Evolutionary conservation across 192 early-diverging fungal genomes (phyloP).

Genomic region (Coemansia sp.): DNA sequence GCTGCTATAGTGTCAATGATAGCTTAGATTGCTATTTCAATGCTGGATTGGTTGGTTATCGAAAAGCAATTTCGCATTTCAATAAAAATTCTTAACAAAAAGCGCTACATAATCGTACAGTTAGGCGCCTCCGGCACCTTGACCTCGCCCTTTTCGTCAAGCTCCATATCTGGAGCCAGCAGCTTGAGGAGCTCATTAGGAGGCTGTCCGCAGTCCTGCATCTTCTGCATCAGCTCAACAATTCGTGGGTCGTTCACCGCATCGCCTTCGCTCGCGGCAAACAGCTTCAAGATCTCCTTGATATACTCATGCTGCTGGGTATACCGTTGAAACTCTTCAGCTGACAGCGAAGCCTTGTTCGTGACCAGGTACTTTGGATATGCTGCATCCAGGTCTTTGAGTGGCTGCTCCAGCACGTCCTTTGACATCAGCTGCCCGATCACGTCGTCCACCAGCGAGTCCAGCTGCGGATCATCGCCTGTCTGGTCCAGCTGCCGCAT

Average conservation of each 20-base stretch:
- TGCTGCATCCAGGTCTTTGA: constrained; percentile 84
- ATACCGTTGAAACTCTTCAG: constrained; percentile 74
- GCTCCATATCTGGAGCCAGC: constrained; percentile 86
- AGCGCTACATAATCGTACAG: constrained; percentile 15
- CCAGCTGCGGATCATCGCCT: constrained; percentile 76
- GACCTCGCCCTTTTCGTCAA: constrained; percentile 73
- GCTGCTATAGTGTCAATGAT: constrained; percentile 81
- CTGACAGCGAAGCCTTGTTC: constrained; percentile 70
- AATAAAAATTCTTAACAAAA: too few relatives aligned
- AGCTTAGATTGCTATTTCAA: constrained; percentile 12
- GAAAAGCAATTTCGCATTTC: too few relatives aligned
- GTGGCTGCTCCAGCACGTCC: constrained; percentile 93
- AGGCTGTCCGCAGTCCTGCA: constrained; percentile 97
- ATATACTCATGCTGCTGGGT: constrained; percentile 76
- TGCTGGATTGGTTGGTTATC: too few relatives aligned
- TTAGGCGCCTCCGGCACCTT: constrained; percentile 55
- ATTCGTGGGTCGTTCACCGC: constrained; percentile 72
- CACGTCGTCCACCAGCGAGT: constrained; percentile 82
- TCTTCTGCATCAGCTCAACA: constrained; percentile 93
- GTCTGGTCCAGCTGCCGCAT: constrained; percentile 78
- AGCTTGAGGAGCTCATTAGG: constrained; percentile 87
- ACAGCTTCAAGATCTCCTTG: constrained; percentile 77
- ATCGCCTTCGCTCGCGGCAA: constrained; percentile 59
- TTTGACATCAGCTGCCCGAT: constrained; percentile 92
- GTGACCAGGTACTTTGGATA: constrained; percentile 88